Evolutionary conservation across 495 filamentous ascomycete genomes (phyloP).

Genomic region (Lepraria neglecta): DNA sequence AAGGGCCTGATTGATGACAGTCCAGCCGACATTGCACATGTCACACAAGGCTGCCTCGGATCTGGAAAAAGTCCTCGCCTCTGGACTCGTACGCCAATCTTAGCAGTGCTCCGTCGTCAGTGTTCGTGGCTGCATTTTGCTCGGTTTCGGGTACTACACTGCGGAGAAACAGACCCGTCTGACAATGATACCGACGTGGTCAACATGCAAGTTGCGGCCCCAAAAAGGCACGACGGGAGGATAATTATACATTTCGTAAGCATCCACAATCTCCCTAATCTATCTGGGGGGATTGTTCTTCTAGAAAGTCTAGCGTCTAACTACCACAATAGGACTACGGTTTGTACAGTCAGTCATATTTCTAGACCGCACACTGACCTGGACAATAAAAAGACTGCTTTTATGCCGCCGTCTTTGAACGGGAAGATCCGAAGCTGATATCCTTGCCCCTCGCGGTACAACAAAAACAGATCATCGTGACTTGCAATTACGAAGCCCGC

Average conservation of each 20-base stretch:
- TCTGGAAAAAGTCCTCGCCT: too few species aligned
- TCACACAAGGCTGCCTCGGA: too few species aligned
- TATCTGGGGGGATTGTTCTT: background rate
- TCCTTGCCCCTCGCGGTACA: slow-evolving; percentile 66
- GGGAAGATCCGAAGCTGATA: slow-evolving; percentile 66
- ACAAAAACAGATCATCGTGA: slow-evolving; percentile 88
- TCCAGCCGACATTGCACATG: too few species aligned
- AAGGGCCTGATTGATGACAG: too few species aligned
- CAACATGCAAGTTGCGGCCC: slow-evolving; percentile 28
- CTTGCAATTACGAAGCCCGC: slow-evolving; percentile 90
- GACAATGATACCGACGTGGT: background rate
- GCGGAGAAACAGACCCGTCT: background rate
- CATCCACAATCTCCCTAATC: background rate
- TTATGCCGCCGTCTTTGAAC: slow-evolving; percentile 85
- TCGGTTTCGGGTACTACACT: background rate
- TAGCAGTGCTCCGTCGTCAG: background rate
- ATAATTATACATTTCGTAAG: slow-evolving; percentile 78
- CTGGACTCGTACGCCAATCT: too few species aligned
- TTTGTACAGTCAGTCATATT: background rate
- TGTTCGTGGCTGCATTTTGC: slow-evolving; percentile 1
- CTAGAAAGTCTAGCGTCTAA: slow-evolving; percentile 3
- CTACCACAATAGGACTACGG: slow-evolving; percentile 21
- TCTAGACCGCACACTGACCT: background rate
- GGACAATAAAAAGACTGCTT: slow-evolving; percentile 84
- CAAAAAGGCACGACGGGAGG: slow-evolving; percentile 55